Evolutionary conservation across 345 rosid genomes (phyloP).

Genomic region (Populus tremula): DNA sequence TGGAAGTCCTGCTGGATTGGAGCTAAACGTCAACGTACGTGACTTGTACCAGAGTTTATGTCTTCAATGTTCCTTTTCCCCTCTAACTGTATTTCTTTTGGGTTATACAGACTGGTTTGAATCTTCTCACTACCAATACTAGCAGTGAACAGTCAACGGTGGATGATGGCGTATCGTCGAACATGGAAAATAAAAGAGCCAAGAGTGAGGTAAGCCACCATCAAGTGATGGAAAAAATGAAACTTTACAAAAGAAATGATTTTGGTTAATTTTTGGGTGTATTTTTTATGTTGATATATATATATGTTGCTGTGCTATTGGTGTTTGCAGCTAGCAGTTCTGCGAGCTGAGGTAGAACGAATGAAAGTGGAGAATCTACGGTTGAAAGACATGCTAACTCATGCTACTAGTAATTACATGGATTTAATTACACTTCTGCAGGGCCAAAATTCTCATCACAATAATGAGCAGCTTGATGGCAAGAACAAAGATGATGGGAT

Average conservation of each 20-base stretch:
- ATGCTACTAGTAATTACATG: conserved; percentile 48
- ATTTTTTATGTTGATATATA: neutral
- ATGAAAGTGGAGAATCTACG: conserved; percentile 52
- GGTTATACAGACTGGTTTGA: conserved; percentile 52
- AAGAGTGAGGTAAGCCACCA: conserved; percentile 43
- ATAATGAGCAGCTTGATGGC: conserved; percentile 9
- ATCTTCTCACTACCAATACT: conserved; percentile 53
- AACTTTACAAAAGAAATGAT: neutral
- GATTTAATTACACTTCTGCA: conserved; percentile 36
- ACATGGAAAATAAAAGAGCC: conserved; percentile 46
- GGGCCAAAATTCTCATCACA: conserved; percentile 20
- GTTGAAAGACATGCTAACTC: conserved; percentile 37
- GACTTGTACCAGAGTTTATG: neutral
- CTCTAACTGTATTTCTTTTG: neutral
- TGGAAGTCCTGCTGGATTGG: conserved; percentile 20
- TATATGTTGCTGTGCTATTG: neutral
- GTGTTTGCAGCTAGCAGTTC: conserved; percentile 36
- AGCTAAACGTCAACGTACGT: conserved; percentile 47
- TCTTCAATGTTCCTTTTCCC: neutral
- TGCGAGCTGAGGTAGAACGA: conserved; percentile 50
- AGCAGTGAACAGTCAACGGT: conserved; percentile 63
- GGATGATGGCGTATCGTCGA: conserved; percentile 55
- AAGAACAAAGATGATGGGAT: conserved; percentile 12
- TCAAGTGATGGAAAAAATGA: neutral
- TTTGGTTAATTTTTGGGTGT: neutral